Evolutionary conservation across 371 early-diverging fungal genomes (phyloP).

Genomic region (Rhizopus microsporus): DNA sequence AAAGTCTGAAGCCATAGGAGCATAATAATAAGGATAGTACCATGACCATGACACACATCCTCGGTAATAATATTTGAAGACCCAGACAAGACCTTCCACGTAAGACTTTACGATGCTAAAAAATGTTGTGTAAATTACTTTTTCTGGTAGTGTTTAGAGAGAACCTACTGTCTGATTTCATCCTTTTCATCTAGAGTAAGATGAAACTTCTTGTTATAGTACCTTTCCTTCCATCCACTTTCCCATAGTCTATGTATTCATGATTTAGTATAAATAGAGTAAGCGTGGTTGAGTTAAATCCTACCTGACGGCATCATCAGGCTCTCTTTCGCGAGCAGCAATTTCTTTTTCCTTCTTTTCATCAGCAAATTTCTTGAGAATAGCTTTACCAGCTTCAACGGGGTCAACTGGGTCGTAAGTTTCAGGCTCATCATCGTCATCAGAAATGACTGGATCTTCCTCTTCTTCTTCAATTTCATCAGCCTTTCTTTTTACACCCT

Average conservation of each 20-base stretch:
- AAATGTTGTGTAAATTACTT: background rate
- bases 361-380: constrained; percentile 46
- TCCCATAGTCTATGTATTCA: constrained; percentile 68
- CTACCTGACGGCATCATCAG: constrained; percentile 69
- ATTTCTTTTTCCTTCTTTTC: constrained; percentile 59
- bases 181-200: constrained; percentile 67
- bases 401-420: constrained; percentile 33
- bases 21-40: constrained; percentile 98
- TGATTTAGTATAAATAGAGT: constrained; percentile 5
- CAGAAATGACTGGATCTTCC: constrained; percentile 9
- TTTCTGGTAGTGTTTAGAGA: too few species aligned
- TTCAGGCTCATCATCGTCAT: constrained; percentile 44
- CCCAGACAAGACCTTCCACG: constrained; percentile 98
- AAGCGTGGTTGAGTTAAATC: background rate
- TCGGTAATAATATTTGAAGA: constrained; percentile 95
- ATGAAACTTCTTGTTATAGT: constrained; percentile 85
- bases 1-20: constrained; percentile 96
- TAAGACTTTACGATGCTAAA: constrained; percentile 83
- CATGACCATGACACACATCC: constrained; percentile 97
- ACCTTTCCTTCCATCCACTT: constrained; percentile 87
- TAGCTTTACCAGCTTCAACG: constrained; percentile 47
- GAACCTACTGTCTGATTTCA: constrained; percentile 56
- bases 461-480: constrained; percentile 33
- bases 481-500: constrained; percentile 40
- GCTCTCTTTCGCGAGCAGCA: constrained; percentile 66